A percentile compares a stretch with the other conserved stretches of the same genome.
Evolutionary conservation across 208 protist genomes (phyloP).

Genomic region (Strigomonas culicis): DNA sequence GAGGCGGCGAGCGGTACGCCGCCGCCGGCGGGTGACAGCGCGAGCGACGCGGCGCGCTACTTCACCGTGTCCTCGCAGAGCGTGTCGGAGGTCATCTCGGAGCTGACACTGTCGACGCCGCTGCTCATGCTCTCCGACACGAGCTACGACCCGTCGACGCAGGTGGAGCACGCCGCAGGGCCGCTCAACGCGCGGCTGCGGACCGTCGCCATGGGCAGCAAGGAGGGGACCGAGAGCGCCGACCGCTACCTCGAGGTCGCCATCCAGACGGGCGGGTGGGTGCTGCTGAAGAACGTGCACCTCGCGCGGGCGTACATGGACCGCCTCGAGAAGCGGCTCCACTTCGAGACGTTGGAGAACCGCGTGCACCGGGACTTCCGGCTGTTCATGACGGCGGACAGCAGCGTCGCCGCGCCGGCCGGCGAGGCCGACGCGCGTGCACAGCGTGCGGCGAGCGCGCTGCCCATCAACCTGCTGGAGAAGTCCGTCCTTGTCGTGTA

Average conservation of each 20-base stretch:
- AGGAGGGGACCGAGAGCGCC: slow-evolving; percentile 91
- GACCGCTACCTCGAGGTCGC: slow-evolving; percentile 88
- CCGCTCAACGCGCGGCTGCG: slow-evolving; percentile 44
- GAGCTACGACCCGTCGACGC: slow-evolving; percentile 93
- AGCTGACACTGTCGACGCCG: slow-evolving; percentile 63
- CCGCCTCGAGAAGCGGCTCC: slow-evolving; percentile 95
- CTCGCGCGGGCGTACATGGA: slow-evolving; percentile 93
- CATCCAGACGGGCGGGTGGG: slow-evolving; percentile 90
- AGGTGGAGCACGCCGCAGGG: slow-evolving; percentile 89
- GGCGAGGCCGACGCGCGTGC: background rate
- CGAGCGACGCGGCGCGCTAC: slow-evolving; percentile 31
- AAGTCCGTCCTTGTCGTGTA: slow-evolving; percentile 89
- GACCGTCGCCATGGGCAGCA: slow-evolving; percentile 95
- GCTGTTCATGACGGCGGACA: slow-evolving; percentile 97
- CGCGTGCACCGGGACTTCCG: slow-evolving; percentile 88
- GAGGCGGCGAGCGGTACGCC: background rate
- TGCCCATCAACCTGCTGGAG: slow-evolving; percentile 75
- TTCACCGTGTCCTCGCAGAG: slow-evolving; percentile 46
- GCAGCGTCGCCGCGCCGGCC: slow-evolving; percentile 47
- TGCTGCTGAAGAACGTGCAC: slow-evolving; percentile 99
- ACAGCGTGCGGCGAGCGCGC: background rate
- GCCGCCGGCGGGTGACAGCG: background rate
- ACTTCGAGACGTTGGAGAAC: slow-evolving; percentile 65
- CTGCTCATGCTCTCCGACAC: slow-evolving; percentile 86
- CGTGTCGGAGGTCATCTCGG: slow-evolving; percentile 42